Percentiles rank a stretch among this genome's conserved stretches.
These are phyloP conservation scores for Lippia alba DNA, from an alignment of 305 asterid species.

Conservation along the genomic window DNA sequence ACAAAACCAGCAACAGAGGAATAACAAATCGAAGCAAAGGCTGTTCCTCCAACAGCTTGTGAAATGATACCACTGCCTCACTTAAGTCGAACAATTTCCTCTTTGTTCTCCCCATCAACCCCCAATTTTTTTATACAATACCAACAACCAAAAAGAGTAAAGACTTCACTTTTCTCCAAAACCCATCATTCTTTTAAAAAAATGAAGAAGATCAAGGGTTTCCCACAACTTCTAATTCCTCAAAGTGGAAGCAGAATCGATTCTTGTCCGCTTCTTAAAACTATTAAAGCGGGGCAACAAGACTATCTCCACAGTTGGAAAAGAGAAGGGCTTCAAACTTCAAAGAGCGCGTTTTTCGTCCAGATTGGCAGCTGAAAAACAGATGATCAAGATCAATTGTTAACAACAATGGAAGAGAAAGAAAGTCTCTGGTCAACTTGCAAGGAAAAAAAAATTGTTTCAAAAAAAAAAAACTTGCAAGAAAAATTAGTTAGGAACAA, in stretches of 20 bases:
- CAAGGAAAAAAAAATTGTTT: too few relatives aligned
- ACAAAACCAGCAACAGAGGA: constrained; percentile 66
- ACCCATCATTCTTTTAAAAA: constrained; percentile 27
- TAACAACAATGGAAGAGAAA: neutral
- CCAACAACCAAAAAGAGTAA: neutral
- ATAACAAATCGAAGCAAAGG: constrained; percentile 71
- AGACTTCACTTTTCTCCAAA: constrained; percentile 29
- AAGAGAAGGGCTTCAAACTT: constrained; percentile 15
- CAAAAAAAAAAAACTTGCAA: too few relatives aligned
- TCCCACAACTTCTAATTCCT: constrained; percentile 20
- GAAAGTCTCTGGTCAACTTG: constrained; percentile 16
- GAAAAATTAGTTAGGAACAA: constrained; percentile 5
- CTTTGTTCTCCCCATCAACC: constrained; percentile 62
- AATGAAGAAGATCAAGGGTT: constrained; percentile 18
- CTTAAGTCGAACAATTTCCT: constrained; percentile 53
- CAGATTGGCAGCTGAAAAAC: constrained; percentile 32
- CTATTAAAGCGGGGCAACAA: constrained; percentile 13
- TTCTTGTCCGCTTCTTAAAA: constrained; percentile 22
- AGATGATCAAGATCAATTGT: neutral
- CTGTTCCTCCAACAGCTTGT: constrained; percentile 65
- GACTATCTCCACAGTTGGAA: neutral
- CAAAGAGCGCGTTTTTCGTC: constrained; percentile 1
- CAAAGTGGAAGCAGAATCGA: constrained; percentile 31
- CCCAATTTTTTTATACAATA: neutral
- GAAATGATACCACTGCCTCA: constrained; percentile 56